These are phyloP conservation scores for Blastobotrys robertii DNA, from an alignment of 805 yeast genomes.

Conservation along the genomic window DNA sequence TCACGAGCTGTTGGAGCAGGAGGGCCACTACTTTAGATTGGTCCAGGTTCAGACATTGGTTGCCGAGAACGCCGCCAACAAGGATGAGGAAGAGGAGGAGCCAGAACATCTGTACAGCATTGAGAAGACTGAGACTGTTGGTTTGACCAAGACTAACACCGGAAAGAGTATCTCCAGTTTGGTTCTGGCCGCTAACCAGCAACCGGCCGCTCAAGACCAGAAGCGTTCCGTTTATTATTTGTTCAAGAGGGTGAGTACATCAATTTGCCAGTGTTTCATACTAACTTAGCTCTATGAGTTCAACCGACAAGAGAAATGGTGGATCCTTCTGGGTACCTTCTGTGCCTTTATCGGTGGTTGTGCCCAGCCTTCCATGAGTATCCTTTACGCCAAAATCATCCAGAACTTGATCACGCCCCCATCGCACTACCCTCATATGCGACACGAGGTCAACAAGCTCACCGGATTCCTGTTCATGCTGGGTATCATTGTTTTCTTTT, in stretches of 20 bases:
- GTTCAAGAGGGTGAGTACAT: conserved; percentile 6
- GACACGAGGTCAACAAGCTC: conserved; percentile 26
- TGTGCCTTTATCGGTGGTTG: conserved; percentile 27
- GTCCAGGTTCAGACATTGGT: too few relatives aligned
- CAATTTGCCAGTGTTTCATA: background rate
- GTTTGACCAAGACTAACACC: conserved; percentile 7
- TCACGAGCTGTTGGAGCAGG: conserved; percentile 33
- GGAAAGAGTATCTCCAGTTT: conserved; percentile 11
- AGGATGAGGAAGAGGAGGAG: conserved; percentile 7
- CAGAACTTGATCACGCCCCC: conserved; percentile 27
- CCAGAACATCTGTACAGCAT: conserved; percentile 4
- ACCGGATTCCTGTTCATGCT: conserved; percentile 29
- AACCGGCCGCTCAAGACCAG: background rate
- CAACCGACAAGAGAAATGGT: conserved; percentile 19
- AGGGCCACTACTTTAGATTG: conserved; percentile 24
- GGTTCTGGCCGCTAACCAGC: conserved; percentile 7
- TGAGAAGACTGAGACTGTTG: conserved; percentile 6
- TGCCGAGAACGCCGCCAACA: too few relatives aligned
- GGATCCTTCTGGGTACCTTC: conserved; percentile 19
- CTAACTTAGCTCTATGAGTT: conserved; percentile 15
- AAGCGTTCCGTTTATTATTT: conserved; percentile 5
- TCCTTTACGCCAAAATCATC: conserved; percentile 30
- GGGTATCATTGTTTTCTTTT: conserved; percentile 23
- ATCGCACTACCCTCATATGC: conserved; percentile 25
- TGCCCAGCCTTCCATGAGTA: conserved; percentile 30